Conservation (phyloP, 2,329 filamentous ascomycete species). For the Microdochium bolleyi region DNA sequence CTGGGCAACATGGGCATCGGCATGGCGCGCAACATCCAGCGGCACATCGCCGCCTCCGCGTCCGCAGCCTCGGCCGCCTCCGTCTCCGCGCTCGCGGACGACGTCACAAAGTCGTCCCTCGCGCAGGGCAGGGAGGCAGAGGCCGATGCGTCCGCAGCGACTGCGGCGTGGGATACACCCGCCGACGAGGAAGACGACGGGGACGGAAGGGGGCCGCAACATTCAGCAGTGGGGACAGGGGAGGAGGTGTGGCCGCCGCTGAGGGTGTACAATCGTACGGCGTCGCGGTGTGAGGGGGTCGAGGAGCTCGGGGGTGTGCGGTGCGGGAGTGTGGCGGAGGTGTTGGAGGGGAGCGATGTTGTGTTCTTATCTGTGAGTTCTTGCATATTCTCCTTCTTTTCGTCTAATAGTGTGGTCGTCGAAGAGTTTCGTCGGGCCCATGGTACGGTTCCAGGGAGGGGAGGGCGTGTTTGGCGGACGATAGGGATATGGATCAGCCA, state of each 20-base stretch:
- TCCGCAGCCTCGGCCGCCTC: no score
- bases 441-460: no score
- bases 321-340: constrained; percentile 9
- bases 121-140: no score
- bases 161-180: no score
- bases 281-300: constrained; percentile 30
- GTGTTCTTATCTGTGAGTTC: constrained; percentile 23
- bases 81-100: no score
- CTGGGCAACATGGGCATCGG: constrained; percentile 42
- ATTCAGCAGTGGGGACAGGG: neutral
- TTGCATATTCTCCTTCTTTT: neutral
- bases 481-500: no score
- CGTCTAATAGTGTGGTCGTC: neutral
- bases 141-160: no score
- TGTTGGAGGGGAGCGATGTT: constrained; percentile 22
- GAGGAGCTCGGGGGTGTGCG: constrained; percentile 17
- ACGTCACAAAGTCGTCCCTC: no score
- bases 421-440: neutral
- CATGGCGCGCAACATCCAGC: constrained; percentile 42
- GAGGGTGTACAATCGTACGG: constrained; percentile 35
- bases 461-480: neutral
- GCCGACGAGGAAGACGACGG: no score
- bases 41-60: constrained; percentile 17
- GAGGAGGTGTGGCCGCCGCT: constrained; percentile 15
- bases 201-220: neutral